A percentile compares a stretch with the other conserved stretches of the same genome.
These are phyloP conservation scores for Umbelopsis sp. DNA, from an alignment of 192 early-diverging fungal species.

Conservation along the genomic window DNA sequence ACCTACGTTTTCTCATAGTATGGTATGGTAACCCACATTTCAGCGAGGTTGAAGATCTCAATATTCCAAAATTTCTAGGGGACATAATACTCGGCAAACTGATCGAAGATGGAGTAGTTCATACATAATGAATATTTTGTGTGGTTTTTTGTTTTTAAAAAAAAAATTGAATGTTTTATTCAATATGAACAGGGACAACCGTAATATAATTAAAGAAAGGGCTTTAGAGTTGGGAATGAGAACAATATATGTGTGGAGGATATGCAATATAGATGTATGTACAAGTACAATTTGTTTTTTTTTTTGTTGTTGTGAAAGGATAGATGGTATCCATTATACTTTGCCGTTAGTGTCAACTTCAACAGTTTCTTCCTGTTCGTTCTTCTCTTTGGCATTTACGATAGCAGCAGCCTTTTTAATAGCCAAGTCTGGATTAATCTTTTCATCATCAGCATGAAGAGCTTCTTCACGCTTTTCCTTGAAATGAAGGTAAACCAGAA, in stretches of 20 bases:
- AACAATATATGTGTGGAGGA: neutral
- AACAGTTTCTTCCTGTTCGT: neutral
- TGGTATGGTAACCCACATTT: too few relatives aligned
- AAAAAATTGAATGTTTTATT: neutral
- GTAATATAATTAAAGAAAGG: neutral
- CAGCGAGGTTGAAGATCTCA: too few relatives aligned
- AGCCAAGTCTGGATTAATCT: constrained; percentile 26
- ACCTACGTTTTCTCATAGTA: too few relatives aligned
- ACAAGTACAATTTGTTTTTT: constrained; percentile 7
- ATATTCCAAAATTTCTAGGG: too few relatives aligned
- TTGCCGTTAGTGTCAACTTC: neutral
- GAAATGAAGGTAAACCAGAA: constrained; percentile 51
- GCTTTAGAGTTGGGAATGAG: constrained; percentile 1
- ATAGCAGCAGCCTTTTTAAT: constrained; percentile 23
- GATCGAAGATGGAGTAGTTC: too few relatives aligned
- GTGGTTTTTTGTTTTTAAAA: too few relatives aligned
- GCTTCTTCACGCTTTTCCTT: constrained; percentile 28
- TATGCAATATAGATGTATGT: constrained; percentile 12
- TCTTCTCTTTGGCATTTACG: neutral
- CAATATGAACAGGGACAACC: neutral
- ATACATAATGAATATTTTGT: too few relatives aligned
- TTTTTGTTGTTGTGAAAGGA: neutral
- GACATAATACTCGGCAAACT: too few relatives aligned
- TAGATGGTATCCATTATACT: neutral
- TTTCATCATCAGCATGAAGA: constrained; percentile 17